A percentile compares a stretch with the other conserved stretches of the same genome.
Conservation (phyloP, 2,329 filamentous ascomycete genomes). For the Talaromyces rugulosus region DNA sequence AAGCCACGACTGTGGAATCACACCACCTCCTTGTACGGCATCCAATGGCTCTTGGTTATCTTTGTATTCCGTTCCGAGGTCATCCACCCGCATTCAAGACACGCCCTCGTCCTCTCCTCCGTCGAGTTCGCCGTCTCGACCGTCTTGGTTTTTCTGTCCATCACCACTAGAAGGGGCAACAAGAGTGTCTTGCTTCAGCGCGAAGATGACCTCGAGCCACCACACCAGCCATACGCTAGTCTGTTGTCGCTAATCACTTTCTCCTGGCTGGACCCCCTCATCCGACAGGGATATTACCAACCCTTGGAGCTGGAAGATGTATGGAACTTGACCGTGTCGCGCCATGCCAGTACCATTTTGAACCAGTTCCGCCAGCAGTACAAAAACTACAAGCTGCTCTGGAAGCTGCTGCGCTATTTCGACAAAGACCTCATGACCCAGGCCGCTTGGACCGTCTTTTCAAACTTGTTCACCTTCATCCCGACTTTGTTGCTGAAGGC, state of each 20-base stretch:
- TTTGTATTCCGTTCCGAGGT: slow-evolving; percentile 80
- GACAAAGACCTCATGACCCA: slow-evolving; percentile 70
- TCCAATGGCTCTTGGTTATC: slow-evolving; percentile 74
- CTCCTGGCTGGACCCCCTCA: slow-evolving; percentile 82
- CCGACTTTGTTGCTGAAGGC: slow-evolving; percentile 87
- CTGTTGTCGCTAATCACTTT: slow-evolving; percentile 85
- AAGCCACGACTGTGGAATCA: slow-evolving; percentile 86
- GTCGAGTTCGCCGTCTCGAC: slow-evolving; percentile 71
- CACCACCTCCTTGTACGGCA: slow-evolving; percentile 75
- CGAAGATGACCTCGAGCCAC: slow-evolving; percentile 82
- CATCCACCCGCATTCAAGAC: slow-evolving; percentile 65
- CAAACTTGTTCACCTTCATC: slow-evolving; percentile 80
- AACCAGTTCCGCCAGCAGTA: slow-evolving; percentile 79
- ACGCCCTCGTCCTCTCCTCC: slow-evolving; percentile 62
- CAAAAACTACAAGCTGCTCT: slow-evolving; percentile 72
- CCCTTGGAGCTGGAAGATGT: slow-evolving; percentile 79
- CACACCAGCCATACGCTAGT: slow-evolving; percentile 80
- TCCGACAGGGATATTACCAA: slow-evolving; percentile 83
- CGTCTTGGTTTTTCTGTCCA: slow-evolving; percentile 68
- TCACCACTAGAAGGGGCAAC: slow-evolving; percentile 87
- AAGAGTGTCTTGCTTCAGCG: slow-evolving; percentile 83
- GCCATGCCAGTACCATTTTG: slow-evolving; percentile 80
- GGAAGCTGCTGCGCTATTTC: slow-evolving; percentile 83
- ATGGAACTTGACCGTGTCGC: slow-evolving; percentile 84
- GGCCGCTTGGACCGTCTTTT: slow-evolving; percentile 72